Base-by-base conservation (phyloP, 108 stramenopile genomes). In the Conticribra weissflogii region DNA sequence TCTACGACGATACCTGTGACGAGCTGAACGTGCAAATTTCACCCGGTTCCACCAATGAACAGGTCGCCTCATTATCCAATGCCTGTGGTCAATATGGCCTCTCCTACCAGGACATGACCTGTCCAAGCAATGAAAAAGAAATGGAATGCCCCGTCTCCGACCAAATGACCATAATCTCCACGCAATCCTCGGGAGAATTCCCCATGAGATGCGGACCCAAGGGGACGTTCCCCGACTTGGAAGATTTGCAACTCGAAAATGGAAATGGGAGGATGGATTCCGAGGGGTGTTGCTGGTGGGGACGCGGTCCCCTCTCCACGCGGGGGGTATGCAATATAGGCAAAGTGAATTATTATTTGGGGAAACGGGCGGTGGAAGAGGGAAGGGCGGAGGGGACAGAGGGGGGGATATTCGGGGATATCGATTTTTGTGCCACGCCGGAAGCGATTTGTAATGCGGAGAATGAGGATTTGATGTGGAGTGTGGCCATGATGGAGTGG, bases 401-500 rank as follows among this genome's bases (percentile, higher is more conserved):
- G 3, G n/a, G 27, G 22, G 69, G 69, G 9, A 63, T 51, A 8
- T 71, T 30, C 54, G 52, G 52, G 25, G 25, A 63, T 25, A 19
- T 65, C 16, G 51, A 71, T 25, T 71, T 71, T 49, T 71, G 59
- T 60, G 21, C 23, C 0, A 53, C 2, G 0, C 52, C 71, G 21
- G 54, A 78, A 14, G 27, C 17, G 30, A 36, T 53, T 18, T 78
- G 76, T 67, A 30, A 58, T 16, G 9, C 56, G 3, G 25, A 50
- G 34, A 53, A 54, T 0, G 71, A 78, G 31, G 76, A 72, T 29
- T 59, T 72, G 60, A 50, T 50, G 17, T 81, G 81, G 81, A 63
- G 44, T 51, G 81, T 78, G 0, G 72, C 72, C 15, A 72, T 81
- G 59, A 59, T 61, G 22, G 71, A 81, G 16, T 81, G 76, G 70